Conservation (phyloP, 805 yeast genomes). For the Myxozyma melibiosi region DNA sequence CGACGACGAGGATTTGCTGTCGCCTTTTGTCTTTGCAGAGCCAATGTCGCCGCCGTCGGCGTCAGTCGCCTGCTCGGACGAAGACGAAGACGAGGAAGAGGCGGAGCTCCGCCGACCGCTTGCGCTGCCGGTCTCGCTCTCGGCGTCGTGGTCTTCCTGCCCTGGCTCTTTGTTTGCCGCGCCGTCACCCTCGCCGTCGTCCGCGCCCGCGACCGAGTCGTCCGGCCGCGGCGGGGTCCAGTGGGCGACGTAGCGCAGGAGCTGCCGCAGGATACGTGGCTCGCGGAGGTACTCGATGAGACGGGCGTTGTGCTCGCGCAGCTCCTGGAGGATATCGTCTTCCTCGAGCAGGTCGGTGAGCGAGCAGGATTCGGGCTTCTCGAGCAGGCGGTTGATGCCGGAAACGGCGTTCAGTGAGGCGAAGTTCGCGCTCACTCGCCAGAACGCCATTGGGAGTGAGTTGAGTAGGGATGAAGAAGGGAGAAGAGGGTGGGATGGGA, state of each 20-base stretch:
- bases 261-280: slow-evolving; percentile 67
- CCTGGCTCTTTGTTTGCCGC: neutral
- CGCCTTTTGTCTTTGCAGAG: too few relatives aligned
- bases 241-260: slow-evolving; percentile 62
- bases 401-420: slow-evolving; percentile 50
- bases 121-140: neutral
- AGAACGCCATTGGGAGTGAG: slow-evolving; percentile 52
- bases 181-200: neutral
- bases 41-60: slow-evolving; percentile 3
- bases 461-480: neutral
- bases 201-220: neutral
- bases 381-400: slow-evolving; percentile 43
- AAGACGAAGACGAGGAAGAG: slow-evolving; percentile 8
- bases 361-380: slow-evolving; percentile 47
- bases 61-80: slow-evolving; percentile 9
- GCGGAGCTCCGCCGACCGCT: slow-evolving; percentile 2
- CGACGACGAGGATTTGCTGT: too few relatives aligned
- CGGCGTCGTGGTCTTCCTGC: neutral
- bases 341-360: slow-evolving; percentile 65
- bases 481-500: neutral
- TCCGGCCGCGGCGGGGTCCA: slow-evolving; percentile 21
- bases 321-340: slow-evolving; percentile 71
- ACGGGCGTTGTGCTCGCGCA: slow-evolving; percentile 70
- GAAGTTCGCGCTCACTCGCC: slow-evolving; percentile 56
- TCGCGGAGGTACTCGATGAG: slow-evolving; percentile 78